Base-by-base conservation (phyloP, 2,329 filamentous ascomycete species). In the Neopestalotiopsis sp. region DNA sequence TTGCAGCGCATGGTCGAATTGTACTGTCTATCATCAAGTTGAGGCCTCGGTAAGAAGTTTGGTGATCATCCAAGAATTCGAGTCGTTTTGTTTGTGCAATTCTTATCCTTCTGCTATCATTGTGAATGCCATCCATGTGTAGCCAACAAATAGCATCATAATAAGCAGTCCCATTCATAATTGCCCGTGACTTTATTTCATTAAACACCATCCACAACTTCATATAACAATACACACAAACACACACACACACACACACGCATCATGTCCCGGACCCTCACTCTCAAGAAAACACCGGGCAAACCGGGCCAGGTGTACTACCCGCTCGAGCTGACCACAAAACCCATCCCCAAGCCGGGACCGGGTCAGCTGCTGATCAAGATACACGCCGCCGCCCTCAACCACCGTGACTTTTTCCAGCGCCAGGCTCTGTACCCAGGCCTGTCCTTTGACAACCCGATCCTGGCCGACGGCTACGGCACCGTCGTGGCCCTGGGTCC, bases 381-480 rank as follows among this genome's bases (percentile, higher is more conserved):
- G 75, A 84, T 98, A 76, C 87, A 88, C 45, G 93, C 94, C 65
- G 93, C 91, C 1, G 92, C 95, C 14, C 90, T 98, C 65, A 98
- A 98, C 84, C 96, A 98, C 84, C 92, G 95, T 75, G 96, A 98
- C 80, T 89, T 97, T 74, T 98, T 98, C 84, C 92, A 97, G 81
- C 93, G 95, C 67, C 94, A 96, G 80, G 92, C 95, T 77, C 89
- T 97, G 56, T 98, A 98, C 84, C 95, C 95, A 0, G 92, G 89
- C 74, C 92, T 94, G 66, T 91, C 92, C 13, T 97, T 97, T 80
- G 86, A 88, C 69, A 85, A 90, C 5, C 94, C 95, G 1, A 83
- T 98, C 57, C 87, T 97, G 32, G 90, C 94, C 70, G 95, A 98
- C 78, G 95, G 94, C 72, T 91, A 88, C 74, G 95, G 95, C 67